These are phyloP conservation scores for Synchytrium microbalum DNA, from an alignment of 371 early-diverging fungal species.

Conservation along the genomic window DNA sequence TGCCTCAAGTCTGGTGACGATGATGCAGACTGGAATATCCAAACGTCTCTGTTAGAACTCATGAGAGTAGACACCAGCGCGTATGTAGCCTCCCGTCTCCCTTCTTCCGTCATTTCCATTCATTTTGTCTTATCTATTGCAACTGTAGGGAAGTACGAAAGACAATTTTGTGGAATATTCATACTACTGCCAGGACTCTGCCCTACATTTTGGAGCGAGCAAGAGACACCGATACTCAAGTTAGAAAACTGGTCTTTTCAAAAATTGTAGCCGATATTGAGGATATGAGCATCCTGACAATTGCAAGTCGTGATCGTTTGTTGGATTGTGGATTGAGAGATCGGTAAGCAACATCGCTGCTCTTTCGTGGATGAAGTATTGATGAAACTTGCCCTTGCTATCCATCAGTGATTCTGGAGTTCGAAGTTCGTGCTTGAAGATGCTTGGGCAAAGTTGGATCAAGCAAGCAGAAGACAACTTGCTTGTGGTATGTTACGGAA, in stretches of 20 bases:
- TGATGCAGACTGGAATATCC: constrained; percentile 52
- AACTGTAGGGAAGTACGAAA: constrained; percentile 69
- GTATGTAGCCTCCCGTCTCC: constrained; percentile 33
- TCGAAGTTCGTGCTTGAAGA: constrained; percentile 58
- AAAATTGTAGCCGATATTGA: constrained; percentile 60
- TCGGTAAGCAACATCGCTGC: constrained; percentile 29
- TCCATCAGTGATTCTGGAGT: constrained; percentile 61
- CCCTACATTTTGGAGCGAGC: constrained; percentile 65
- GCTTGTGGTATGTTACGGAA: constrained; percentile 44
- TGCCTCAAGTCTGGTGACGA: constrained; percentile 38
- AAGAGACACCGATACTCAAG: constrained; percentile 64
- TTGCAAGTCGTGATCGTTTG: constrained; percentile 61
- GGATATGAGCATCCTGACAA: constrained; percentile 58
- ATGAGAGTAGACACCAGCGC: constrained; percentile 69
- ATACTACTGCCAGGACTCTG: constrained; percentile 50
- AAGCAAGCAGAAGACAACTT: constrained; percentile 63
- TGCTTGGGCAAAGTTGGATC: constrained; percentile 73
- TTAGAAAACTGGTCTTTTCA: constrained; percentile 53
- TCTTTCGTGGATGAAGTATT: constrained; percentile 5
- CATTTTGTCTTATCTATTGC: constrained; percentile 2
- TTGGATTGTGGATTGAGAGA: constrained; percentile 69
- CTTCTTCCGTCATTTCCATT: constrained; percentile 3
- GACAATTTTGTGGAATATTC: constrained; percentile 67
- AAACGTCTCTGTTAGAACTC: constrained; percentile 51
- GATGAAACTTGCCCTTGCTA: neutral